Evolutionary conservation across 768 basidiomycete genomes (phyloP).

Genomic region (Cystobasidium onofrii): DNA sequence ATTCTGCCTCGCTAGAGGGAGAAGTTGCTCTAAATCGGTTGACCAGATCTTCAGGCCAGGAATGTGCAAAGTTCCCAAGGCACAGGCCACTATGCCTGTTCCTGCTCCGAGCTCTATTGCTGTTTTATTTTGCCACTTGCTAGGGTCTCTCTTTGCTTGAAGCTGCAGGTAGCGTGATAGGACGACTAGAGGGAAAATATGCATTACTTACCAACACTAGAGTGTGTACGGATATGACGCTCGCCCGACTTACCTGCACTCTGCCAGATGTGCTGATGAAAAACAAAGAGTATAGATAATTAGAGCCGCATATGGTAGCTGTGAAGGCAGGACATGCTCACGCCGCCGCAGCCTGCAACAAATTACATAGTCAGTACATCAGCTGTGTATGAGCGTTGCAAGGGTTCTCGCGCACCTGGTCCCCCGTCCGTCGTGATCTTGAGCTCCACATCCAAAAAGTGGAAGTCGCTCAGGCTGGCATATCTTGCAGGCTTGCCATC

Average conservation of each 20-base stretch:
- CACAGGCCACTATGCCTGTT: constrained; percentile 20
- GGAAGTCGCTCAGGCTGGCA: constrained; percentile 17
- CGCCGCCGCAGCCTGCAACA: constrained; percentile 20
- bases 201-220: neutral
- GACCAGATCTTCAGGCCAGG: constrained; percentile 21
- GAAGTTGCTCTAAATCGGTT: constrained; percentile 21
- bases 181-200: neutral
- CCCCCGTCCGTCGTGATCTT: constrained; percentile 15
- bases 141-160: neutral
- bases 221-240: neutral
- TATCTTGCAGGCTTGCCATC: constrained; percentile 9
- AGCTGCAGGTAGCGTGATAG: constrained; percentile 14
- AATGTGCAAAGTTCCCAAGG: neutral
- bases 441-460: constrained; percentile 9
- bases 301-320: neutral
- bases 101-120: constrained; percentile 27
- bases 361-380: neutral
- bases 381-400: neutral
- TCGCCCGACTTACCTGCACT: neutral
- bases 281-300: neutral
- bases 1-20: constrained; percentile 20
- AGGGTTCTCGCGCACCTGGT: constrained; percentile 8
- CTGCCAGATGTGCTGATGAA: constrained; percentile 22
- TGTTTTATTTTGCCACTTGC: constrained; percentile 22
- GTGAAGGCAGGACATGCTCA: neutral